A percentile compares a stretch with the other conserved stretches of the same genome.
These are phyloP conservation scores for Cicer chorassanicum DNA, from an alignment of 306 rosid species.

Conservation along the genomic window DNA sequence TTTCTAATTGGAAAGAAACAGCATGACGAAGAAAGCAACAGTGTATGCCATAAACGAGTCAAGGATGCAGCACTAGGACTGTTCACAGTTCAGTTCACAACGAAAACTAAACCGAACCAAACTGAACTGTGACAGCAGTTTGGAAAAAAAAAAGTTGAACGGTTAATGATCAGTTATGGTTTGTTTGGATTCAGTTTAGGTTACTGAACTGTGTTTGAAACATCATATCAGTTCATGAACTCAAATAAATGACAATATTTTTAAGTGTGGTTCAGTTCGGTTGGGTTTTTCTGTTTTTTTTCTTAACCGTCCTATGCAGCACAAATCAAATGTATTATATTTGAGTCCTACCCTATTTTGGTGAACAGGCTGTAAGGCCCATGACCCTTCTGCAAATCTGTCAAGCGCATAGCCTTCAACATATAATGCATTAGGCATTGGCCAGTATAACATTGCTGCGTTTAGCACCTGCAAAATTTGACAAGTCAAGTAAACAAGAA, in stretches of 20 bases:
- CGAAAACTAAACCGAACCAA: no score
- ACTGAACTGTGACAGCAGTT: no score
- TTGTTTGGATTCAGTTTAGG: no score
- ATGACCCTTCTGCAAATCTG: constrained; percentile 82
- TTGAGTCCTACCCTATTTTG: constrained; percentile 69
- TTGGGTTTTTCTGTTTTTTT: no score
- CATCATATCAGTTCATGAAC: no score
- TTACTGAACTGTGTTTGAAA: no score
- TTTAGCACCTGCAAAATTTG: constrained; percentile 74
- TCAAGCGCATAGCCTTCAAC: constrained; percentile 96
- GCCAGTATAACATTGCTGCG: constrained; percentile 96
- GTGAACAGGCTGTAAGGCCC: constrained; percentile 89
- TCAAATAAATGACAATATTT: no score
- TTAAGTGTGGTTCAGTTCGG: no score
- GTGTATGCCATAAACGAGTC: constrained; percentile 7
- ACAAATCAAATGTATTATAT: not conserved
- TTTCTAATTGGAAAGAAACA: constrained; percentile 14
- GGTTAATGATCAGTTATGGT: no score
- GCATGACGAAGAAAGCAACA: constrained; percentile 24
- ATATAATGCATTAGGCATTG: constrained; percentile 74
- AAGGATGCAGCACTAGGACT: not conserved
- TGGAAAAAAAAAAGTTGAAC: no score
- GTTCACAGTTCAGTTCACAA: no score
- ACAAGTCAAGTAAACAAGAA: constrained; percentile 11
- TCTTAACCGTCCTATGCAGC: no score